Conservation (phyloP, 208 protist genomes). For the Acanthamoeba sp. region DNA sequence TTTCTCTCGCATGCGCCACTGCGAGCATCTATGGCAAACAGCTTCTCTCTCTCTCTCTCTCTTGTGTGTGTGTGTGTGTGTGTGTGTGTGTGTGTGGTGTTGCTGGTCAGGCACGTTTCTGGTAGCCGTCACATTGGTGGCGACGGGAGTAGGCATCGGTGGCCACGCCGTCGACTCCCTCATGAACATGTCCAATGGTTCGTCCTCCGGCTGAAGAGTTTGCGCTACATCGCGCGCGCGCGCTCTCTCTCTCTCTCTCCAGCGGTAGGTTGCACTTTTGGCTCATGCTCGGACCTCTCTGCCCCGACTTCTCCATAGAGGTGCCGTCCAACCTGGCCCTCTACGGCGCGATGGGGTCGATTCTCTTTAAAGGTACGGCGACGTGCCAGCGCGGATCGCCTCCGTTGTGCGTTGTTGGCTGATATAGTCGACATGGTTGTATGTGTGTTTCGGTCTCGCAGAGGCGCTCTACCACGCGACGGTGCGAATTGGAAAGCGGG, state of each 20-base stretch:
- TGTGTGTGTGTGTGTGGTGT: neutral
- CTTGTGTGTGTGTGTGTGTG: neutral
- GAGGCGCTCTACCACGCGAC: slow-evolving; percentile 69
- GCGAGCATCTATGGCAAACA: too few species aligned
- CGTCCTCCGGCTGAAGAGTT: neutral
- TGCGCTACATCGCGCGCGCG: too few species aligned
- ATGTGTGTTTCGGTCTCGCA: neutral
- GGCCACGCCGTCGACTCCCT: slow-evolving; percentile 8
- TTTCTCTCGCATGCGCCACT: neutral
- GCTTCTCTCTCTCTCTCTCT: neutral
- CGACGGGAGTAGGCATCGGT: slow-evolving; percentile 24
- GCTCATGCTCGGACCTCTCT: too few species aligned
- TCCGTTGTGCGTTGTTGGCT: neutral
- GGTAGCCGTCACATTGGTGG: slow-evolving; percentile 22
- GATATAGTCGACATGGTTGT: too few species aligned
- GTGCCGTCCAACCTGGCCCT: slow-evolving; percentile 8
- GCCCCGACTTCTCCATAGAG: neutral
- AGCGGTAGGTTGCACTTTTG: too few species aligned
- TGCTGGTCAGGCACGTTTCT: neutral
- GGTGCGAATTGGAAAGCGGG: neutral
- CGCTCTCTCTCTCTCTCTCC: too few species aligned
- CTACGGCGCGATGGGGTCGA: slow-evolving; percentile 24
- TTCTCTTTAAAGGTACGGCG: slow-evolving; percentile 59
- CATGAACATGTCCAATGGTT: neutral
- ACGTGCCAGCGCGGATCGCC: neutral